Conservation (phyloP, 805 yeast genomes). For the Metahyphopichia silvanorum region DNA sequence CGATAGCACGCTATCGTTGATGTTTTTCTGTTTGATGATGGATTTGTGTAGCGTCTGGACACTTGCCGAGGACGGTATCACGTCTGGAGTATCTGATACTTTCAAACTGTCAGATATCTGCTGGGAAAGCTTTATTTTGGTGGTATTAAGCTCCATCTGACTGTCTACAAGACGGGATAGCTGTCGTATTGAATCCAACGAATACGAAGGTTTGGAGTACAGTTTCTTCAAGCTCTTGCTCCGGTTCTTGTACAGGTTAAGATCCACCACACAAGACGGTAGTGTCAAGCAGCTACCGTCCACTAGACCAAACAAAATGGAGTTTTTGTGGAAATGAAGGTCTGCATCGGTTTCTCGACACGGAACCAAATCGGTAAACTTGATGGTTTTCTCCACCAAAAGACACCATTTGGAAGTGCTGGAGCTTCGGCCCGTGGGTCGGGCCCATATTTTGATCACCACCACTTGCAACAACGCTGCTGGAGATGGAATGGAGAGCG, state of each 20-base stretch:
- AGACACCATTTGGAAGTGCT: slow-evolving; percentile 15
- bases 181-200: slow-evolving; percentile 28
- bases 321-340: slow-evolving; percentile 14
- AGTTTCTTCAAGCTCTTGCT: background rate
- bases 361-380: slow-evolving; percentile 12
- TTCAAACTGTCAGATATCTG: slow-evolving; percentile 19
- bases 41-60: slow-evolving; percentile 11
- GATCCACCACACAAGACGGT: too few species aligned
- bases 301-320: slow-evolving; percentile 19
- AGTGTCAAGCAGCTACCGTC: too few species aligned
- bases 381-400: slow-evolving; percentile 12
- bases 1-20: slow-evolving; percentile 21
- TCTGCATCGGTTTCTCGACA: slow-evolving; percentile 10
- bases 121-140: slow-evolving; percentile 18
- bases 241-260: too few species aligned
- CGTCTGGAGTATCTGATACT: too few species aligned
- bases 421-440: slow-evolving; percentile 2
- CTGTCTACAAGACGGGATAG: slow-evolving; percentile 21
- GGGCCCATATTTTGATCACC: slow-evolving; percentile 18
- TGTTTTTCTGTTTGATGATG: slow-evolving; percentile 15
- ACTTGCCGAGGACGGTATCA: too few species aligned
- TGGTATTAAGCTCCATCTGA: slow-evolving; percentile 22
- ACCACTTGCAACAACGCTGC: slow-evolving; percentile 7
- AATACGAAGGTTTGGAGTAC: slow-evolving; percentile 16
- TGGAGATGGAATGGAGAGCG: slow-evolving; percentile 23